Evolutionary conservation across 2,329 filamentous ascomycete genomes (phyloP), one percentile per base, ranked within the genome.

Genomic region (Lachnellula occidentalis): DNA sequence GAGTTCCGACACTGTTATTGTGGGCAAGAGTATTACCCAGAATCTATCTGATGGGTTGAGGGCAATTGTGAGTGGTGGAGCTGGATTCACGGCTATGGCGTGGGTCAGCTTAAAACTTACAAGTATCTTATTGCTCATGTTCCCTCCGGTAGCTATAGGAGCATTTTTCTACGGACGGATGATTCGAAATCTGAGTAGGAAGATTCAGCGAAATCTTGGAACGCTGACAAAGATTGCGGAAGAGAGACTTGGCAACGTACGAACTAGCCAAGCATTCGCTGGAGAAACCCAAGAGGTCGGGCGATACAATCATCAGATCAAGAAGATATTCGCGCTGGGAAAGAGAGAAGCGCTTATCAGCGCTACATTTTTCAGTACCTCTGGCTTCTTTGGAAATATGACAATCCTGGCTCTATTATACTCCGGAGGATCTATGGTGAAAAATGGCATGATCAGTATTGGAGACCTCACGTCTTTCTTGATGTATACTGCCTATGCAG

Each of bases 11-110:
- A 96, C 94, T 0, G 90, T 97, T 67, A 95, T 99, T 67, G 94
- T 99, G 52, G 94, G 92, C 68, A 99, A 99, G 74, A 96, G 91
- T 66, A 96, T 99, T 61, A 99, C 94, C 0, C 92, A 97, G 69
- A 99, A 99, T 68, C 76, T 99, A 48, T 97, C 92, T 5, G 94
- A 99, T 72, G 94, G 94, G n/a, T 79, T 99, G 50, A 82, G 94
- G 57, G 87, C 94, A 15, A 74, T 94, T 34, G 92, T 99, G 58
- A 96, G 91, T 62, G 94, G 94, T 62, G 84, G 82, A 34, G 92
- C 92, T 56, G 95, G 94, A 2, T 88, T 99, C 65, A 82, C 82
- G 48, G 85, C 95, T 71, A 99, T 99, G 94, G 83, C 89, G n/a
- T 97, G 90, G 78, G 88, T 96, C 57, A 96, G 90, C 69, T 80